Base-by-base conservation (phyloP, 495 filamentous ascomycete species). In the Penicillium cosmopolitanum region DNA sequence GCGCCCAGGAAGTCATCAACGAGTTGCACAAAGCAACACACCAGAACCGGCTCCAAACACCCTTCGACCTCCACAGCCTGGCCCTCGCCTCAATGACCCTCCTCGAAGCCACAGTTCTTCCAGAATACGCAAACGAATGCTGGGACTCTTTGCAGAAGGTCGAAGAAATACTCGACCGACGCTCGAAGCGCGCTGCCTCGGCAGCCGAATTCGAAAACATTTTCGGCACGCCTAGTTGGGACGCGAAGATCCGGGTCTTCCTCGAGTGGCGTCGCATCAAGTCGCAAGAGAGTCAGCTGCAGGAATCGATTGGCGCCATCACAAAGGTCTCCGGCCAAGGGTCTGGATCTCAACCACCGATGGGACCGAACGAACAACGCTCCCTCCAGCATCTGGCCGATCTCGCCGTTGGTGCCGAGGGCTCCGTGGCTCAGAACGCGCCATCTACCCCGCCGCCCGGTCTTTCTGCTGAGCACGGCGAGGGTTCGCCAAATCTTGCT, bases 51-150 rank as follows among this genome's bases (percentile, higher is more conserved):
- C 67, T 68, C 23, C 48, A 72, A 3, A 77, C 75, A 10, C 89
- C 91, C 0, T 79, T 96, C 51, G 90, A 89, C 51, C 81, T 92
- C 57, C 88, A 95, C 68, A 89, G 88, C 57, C 74, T 84, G 31
- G 80, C 80, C n/a, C 76, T 96, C n/a, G 81, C 83, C 9, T 76
- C 86, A 1, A 74, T 92, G 64, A 87, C 85, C 25, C 81, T 96
- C 8, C 71, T 87, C 25, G 86, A 92, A 64, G 81, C 92, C 7
- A 77, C 75, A 2, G 87, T 84, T 23, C 65, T 83, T 19, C 75
- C 79, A 4, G 76, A 82, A 43, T 61, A 73, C 53, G 53, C 70
- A 4, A 68, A 73, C 64, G 66, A 77, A 56, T 73, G 79, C 66
- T 74, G 80, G 81, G 70, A 77, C 13, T 64, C 72, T 0, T 65